These are phyloP conservation scores for Acer negundo DNA, from an alignment of 345 rosid genomes.

Conservation along the genomic window DNA sequence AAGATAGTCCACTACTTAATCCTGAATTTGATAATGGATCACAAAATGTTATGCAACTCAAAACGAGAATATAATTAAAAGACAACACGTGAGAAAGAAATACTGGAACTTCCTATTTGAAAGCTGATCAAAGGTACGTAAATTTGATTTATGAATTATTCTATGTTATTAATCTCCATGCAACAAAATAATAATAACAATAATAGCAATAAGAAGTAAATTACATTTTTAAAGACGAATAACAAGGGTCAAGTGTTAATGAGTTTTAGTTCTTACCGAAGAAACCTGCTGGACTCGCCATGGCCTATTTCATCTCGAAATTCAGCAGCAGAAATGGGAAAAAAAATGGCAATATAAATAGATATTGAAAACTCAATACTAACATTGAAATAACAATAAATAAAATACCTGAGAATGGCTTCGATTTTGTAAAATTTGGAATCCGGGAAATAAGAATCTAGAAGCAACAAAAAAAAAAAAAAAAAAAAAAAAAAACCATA, in stretches of 20 bases:
- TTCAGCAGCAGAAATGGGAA: constrained; percentile 22
- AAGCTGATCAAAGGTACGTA: no score
- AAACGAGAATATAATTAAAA: not conserved
- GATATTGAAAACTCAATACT: constrained; percentile 2
- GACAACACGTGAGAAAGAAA: not conserved
- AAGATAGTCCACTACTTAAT: not conserved
- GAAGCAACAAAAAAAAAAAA: constrained; percentile 5
- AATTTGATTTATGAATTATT: not conserved
- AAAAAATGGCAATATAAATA: not conserved
- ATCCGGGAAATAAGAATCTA: constrained; percentile 66
- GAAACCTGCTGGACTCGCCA: constrained; percentile 87
- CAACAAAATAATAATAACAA: not conserved
- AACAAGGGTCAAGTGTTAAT: not conserved
- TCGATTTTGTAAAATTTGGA: constrained; percentile 84
- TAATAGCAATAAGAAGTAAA: not conserved
- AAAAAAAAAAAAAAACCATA: not conserved
- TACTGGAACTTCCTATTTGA: no score
- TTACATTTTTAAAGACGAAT: not conserved
- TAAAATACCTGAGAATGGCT: constrained; percentile 69
- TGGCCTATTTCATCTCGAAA: constrained; percentile 52
- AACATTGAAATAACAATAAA: not conserved
- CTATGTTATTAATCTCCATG: not conserved
- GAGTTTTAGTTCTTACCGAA: constrained; percentile 52
- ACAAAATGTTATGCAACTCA: not conserved
- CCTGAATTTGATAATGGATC: not conserved